A percentile compares a stretch with the other conserved stretches of the same genome.
These are phyloP conservation scores for Arabis alpina DNA, from an alignment of 345 rosid genomes.

Conservation along the genomic window DNA sequence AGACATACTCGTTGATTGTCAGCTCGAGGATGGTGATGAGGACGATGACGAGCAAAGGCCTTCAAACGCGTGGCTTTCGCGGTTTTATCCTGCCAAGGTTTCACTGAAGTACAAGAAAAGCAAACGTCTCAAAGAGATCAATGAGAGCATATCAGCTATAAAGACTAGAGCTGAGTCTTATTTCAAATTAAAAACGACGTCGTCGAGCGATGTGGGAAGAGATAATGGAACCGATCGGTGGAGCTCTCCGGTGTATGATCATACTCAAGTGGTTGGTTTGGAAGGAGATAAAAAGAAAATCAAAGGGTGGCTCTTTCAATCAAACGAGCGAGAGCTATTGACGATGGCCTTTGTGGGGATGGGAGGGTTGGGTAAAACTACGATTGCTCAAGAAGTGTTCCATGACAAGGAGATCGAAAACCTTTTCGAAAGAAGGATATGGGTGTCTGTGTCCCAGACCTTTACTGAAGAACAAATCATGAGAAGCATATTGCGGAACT, in stretches of 20 bases:
- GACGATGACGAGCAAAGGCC: constrained; percentile 31
- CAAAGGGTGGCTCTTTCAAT: constrained; percentile 39
- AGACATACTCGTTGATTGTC: constrained; percentile 42
- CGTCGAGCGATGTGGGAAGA: constrained; percentile 33
- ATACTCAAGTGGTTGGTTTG: constrained; percentile 44
- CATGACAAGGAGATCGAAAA: constrained; percentile 42
- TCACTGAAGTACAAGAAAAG: constrained; percentile 44
- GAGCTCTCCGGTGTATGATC: constrained; percentile 41
- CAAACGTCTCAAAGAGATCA: constrained; percentile 45
- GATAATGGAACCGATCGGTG: constrained; percentile 41
- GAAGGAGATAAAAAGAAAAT: constrained; percentile 43
- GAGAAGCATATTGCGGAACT: constrained; percentile 38
- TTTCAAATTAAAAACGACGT: constrained; percentile 19
- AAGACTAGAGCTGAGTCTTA: constrained; percentile 32
- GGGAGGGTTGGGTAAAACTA: constrained; percentile 47
- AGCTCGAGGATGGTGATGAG: constrained; percentile 26
- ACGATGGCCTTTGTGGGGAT: constrained; percentile 44
- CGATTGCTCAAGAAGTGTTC: constrained; percentile 45
- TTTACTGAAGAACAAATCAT: constrained; percentile 41
- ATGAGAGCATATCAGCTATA: constrained; percentile 26
- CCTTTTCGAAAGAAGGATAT: constrained; percentile 41
- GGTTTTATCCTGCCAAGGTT: constrained; percentile 27
- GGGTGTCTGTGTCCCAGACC: constrained; percentile 44
- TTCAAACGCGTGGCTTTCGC: constrained; percentile 36
- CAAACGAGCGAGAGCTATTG: constrained; percentile 33